Evolutionary conservation across 306 rosid species (phyloP).

Genomic region (Begonia fuchsioides): DNA sequence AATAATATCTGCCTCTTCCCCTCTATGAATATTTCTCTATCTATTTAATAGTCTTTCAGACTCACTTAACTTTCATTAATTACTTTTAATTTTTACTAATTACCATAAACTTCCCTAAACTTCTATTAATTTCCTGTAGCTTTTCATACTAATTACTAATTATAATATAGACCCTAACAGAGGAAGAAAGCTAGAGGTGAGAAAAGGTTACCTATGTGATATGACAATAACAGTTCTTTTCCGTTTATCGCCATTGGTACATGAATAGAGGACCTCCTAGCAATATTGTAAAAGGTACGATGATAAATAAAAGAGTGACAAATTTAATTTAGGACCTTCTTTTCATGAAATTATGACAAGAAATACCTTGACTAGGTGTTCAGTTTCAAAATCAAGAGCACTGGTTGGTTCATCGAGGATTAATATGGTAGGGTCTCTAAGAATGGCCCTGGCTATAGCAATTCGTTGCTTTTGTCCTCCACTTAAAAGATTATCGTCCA

Average conservation of each 20-base stretch:
- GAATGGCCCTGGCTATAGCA: slow-evolving; percentile 35
- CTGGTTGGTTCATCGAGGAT: slow-evolving; percentile 43
- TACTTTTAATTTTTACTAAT: too few species aligned
- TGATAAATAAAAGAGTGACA: not conserved
- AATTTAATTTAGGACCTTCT: not conserved
- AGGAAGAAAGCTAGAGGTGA: not conserved
- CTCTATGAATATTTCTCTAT: too few species aligned
- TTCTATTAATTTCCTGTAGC: too few species aligned
- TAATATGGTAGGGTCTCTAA: slow-evolving; percentile 33
- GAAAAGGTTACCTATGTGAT: slow-evolving; percentile 23
- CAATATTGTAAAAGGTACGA: not conserved
- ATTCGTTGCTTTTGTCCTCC: slow-evolving; percentile 46
- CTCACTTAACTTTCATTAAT: too few species aligned
- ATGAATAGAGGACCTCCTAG: slow-evolving; percentile 22
- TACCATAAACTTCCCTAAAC: too few species aligned
- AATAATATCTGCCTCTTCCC: too few species aligned
- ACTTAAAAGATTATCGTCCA: slow-evolving; percentile 30
- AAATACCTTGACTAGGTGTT: slow-evolving; percentile 19
- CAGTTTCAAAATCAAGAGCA: slow-evolving; percentile 34
- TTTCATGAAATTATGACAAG: not conserved
- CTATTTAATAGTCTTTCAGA: too few species aligned
- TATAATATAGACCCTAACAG: too few species aligned
- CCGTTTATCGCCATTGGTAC: slow-evolving; percentile 10
- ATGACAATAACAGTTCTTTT: slow-evolving; percentile 27
- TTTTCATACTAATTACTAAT: too few species aligned